Evolutionary conservation across 2,329 filamentous ascomycete genomes (phyloP).

Genomic region (Diaporthe velutina): DNA sequence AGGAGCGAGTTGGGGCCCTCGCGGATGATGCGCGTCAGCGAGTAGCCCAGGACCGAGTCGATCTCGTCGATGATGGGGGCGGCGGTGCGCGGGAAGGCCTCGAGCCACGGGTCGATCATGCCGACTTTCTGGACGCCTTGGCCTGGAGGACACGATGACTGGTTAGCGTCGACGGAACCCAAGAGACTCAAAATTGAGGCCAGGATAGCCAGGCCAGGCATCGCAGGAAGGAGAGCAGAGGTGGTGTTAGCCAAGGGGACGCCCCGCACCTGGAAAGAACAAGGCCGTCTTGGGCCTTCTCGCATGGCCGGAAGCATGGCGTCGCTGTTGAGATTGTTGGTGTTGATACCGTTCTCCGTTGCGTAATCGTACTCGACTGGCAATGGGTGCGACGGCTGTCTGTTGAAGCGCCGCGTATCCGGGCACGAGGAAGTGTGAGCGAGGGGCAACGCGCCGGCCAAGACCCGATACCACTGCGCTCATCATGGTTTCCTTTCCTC

Average conservation of each 20-base stretch:
- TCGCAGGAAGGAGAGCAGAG: neutral
- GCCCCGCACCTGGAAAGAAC: slow-evolving; percentile 68
- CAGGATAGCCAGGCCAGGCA: neutral
- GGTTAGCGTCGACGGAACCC: slow-evolving; percentile 7
- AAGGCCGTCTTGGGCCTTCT: slow-evolving; percentile 63
- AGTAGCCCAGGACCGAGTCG: slow-evolving; percentile 80
- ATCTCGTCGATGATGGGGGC: slow-evolving; percentile 86
- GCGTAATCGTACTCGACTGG: slow-evolving; percentile 19
- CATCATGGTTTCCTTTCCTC: slow-evolving; percentile 19
- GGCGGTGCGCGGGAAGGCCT: slow-evolving; percentile 85
- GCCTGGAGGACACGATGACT: slow-evolving; percentile 60
- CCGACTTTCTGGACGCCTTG: slow-evolving; percentile 91
- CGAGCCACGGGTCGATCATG: slow-evolving; percentile 88
- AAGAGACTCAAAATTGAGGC: neutral
- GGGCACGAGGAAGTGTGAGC: neutral
- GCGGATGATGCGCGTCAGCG: slow-evolving; percentile 82
- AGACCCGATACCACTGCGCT: slow-evolving; percentile 20
- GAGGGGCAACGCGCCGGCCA: slow-evolving; percentile 2
- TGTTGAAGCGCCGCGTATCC: neutral
- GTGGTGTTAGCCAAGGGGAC: neutral
- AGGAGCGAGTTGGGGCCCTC: slow-evolving; percentile 82
- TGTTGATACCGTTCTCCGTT: neutral
- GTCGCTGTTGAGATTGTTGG: slow-evolving; percentile 21
- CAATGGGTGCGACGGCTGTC: slow-evolving; percentile 6
- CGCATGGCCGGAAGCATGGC: slow-evolving; percentile 34